Conservation (phyloP, 371 early-diverging fungal genomes). For the Encephalitozoon romaleae region DNA sequence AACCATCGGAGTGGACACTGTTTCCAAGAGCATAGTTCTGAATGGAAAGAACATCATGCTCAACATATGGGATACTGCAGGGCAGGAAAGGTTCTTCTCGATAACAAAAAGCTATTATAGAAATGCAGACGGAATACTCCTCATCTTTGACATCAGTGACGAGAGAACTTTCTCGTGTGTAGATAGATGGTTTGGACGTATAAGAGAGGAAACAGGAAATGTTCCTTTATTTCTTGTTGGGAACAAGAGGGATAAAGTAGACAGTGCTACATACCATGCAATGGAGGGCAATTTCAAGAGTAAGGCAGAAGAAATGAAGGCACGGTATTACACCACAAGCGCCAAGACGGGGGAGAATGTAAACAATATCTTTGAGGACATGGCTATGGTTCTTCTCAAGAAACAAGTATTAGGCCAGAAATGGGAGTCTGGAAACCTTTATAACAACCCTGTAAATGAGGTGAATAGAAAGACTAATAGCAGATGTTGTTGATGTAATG, state of each 20-base stretch:
- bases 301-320: slow-evolving; percentile 17
- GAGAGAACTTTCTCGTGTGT: slow-evolving; percentile 81
- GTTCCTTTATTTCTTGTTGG: slow-evolving; percentile 71
- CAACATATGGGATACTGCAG: slow-evolving; percentile 76
- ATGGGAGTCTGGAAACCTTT: neutral
- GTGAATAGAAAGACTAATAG: slow-evolving; percentile 1
- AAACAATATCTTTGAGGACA: slow-evolving; percentile 52
- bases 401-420: neutral
- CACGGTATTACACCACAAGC: slow-evolving; percentile 47
- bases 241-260: slow-evolving; percentile 87
- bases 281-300: slow-evolving; percentile 4
- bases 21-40: slow-evolving; percentile 64
- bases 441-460: no score
- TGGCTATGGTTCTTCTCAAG: slow-evolving; percentile 26
- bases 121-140: slow-evolving; percentile 95
- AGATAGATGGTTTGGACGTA: slow-evolving; percentile 73
- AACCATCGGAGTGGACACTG: slow-evolving; percentile 58
- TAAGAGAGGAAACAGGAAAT: slow-evolving; percentile 77
- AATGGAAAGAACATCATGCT: slow-evolving; percentile 64
- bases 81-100: slow-evolving; percentile 79
- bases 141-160: slow-evolving; percentile 88
- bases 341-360: slow-evolving; percentile 60
- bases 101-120: slow-evolving; percentile 95
- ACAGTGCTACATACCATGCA: neutral
- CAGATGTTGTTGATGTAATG: slow-evolving; percentile 9